These are phyloP conservation scores for Talaromyces adpressus DNA, from an alignment of 495 filamentous ascomycete genomes.

Conservation along the genomic window DNA sequence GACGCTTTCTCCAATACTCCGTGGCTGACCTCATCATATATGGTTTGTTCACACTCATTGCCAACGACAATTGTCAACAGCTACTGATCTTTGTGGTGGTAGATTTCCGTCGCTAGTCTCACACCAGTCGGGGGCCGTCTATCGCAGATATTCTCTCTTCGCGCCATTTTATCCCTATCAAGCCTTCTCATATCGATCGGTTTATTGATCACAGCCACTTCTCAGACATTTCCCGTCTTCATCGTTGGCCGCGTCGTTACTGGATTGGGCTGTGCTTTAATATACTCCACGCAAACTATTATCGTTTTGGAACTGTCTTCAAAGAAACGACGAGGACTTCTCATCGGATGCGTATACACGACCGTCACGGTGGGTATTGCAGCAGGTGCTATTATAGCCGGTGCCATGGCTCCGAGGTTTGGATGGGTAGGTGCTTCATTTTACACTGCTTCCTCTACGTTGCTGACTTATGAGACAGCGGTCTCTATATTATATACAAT, in stretches of 20 bases:
- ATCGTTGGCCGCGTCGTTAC: constrained; percentile 57
- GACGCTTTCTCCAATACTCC: constrained; percentile 62
- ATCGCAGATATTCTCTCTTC: constrained; percentile 59
- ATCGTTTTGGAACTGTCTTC: constrained; percentile 60
- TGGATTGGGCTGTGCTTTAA: constrained; percentile 58
- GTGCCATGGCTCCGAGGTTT: constrained; percentile 49
- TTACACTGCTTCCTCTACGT: background rate
- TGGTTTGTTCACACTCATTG: constrained; percentile 23
- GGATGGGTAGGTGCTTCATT: constrained; percentile 57
- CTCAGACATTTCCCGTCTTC: constrained; percentile 50
- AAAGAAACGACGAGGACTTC: constrained; percentile 57
- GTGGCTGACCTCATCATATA: constrained; percentile 71
- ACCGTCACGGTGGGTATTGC: constrained; percentile 65
- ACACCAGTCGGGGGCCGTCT: constrained; percentile 61
- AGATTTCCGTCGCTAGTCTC: constrained; percentile 62
- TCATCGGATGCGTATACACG: constrained; percentile 58
- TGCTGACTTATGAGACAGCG: constrained; percentile 35
- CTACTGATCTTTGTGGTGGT: background rate
- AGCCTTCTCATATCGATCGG: constrained; percentile 53
- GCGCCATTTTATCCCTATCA: constrained; percentile 49
- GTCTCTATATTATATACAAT: constrained; percentile 60
- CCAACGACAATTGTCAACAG: background rate
- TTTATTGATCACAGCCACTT: constrained; percentile 52
- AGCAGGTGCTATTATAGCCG: constrained; percentile 62
- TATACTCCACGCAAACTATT: constrained; percentile 61